phyloP scores from a whole-genome alignment of 2,329 filamentous ascomycete species.

The Pseudogymnoascus pannorum region DNA sequence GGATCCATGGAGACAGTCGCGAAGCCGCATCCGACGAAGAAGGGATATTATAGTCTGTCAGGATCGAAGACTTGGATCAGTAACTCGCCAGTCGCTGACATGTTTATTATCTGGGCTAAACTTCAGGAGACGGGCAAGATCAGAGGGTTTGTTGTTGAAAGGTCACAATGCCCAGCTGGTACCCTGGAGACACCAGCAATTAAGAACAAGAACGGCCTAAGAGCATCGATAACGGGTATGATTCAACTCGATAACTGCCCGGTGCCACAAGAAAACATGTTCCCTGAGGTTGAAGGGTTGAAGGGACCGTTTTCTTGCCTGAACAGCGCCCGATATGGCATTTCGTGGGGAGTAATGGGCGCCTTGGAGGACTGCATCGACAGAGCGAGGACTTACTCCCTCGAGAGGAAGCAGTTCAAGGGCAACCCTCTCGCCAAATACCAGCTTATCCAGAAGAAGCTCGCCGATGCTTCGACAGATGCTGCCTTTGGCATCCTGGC shows the following conservation, averaged over 20 bases:
- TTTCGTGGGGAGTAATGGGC: conserved; percentile 88
- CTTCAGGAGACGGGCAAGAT: conserved; percentile 88
- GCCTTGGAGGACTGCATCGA: conserved; percentile 86
- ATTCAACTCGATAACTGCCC: conserved; percentile 90
- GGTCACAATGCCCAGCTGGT: conserved; percentile 74
- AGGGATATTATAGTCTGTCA: conserved; percentile 70
- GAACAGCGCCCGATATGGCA: conserved; percentile 88
- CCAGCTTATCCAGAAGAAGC: conserved; percentile 95
- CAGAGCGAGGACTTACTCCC: conserved; percentile 74
- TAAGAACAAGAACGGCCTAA: conserved; percentile 90
- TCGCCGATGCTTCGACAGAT: conserved; percentile 87
- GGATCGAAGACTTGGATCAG: conserved; percentile 95
- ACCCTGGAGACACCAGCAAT: conserved; percentile 86
- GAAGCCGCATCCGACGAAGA: conserved; percentile 76
- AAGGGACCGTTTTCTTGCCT: conserved; percentile 87
- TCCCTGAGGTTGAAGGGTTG: conserved; percentile 81
- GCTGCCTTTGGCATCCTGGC: conserved; percentile 87
- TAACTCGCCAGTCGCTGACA: conserved; percentile 82
- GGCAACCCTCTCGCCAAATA: conserved; percentile 91
- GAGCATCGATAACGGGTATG: conserved; percentile 95
- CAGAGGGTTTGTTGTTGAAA: conserved; percentile 82
- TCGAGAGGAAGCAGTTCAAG: conserved; percentile 95
- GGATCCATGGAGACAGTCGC: conserved; percentile 85
- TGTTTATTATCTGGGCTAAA: conserved; percentile 88
- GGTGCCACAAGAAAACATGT: conserved; percentile 86